Base-by-base conservation (phyloP, 148 eudicot genomes). In the Fallopia convolvulus region DNA sequence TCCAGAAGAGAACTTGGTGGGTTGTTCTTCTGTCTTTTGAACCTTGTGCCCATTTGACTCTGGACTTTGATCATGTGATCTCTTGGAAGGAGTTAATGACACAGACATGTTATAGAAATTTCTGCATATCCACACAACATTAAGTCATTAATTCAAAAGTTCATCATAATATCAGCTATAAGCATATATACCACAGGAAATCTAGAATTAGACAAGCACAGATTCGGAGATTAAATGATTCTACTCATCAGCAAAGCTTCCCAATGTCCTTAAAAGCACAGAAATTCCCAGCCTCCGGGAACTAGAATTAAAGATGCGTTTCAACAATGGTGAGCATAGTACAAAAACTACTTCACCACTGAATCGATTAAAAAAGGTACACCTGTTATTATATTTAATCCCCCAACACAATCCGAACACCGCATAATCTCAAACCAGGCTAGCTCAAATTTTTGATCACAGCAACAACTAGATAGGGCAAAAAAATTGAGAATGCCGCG, bases 51-150 rank as follows among this genome's bases (percentile, higher is more conserved):
- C 92, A 82, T 89, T 93, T 41, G 84, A 81, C 74, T 80, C 75
- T 7, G 61, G 68, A 70, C 73, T 79, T 44, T 79, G 79, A 78
- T 81, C 88, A 83, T 86, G 82, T 41, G 83, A 87, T 77, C 97
- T 91, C 83, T 95, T 95, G 18, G 90, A 78, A 74, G 99, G 97
- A 20, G 93, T 89, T 52, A 90, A 81, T 58, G 86, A 87, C 77
- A 75, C 83, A 75, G 94, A 92, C 97, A 95, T 95, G 63, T 76
- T 81, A 17, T 41, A 81, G 44, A 36, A 32, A 68, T 68, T 68
- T 21, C 72, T 68, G 46, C 72, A 68, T 2, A 68, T 17, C 20
- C 72, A 30, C 70, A 32, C 18, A 30, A 14, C 39, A 68, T 68
- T 17, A 68, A 68, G 72, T 68, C 72, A 68, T 33, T 68, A 20